Evolutionary conservation across 1,284 basidiomycete species (phyloP), one percentile per base, ranked within the genome.

Genomic region (Meripilus lineatus): DNA sequence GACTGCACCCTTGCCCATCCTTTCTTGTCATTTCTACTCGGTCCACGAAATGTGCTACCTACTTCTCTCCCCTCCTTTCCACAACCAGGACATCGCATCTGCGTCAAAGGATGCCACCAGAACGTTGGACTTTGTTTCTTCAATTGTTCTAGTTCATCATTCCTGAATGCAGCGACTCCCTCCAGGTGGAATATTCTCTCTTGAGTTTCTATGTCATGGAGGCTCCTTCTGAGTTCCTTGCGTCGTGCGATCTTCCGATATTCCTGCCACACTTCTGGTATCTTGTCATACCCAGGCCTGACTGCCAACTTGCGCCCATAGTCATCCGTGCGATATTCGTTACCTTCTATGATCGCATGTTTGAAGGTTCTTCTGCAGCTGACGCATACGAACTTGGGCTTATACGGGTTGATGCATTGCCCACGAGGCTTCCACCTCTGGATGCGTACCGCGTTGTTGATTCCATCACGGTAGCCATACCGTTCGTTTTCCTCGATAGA

Each of bases 341-440:
- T 46, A 3, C 40, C 45, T 10, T 15, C 30, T 22, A 44, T 23
- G 32, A 37, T 8, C 6, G 45, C 13, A 20, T 18, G 37, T 24
- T 50, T 50, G 46, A 44, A 50, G 11, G 30, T 23, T 14, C 42
- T 33, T n/a, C 33, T 20, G 32, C 49, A 50, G 10, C 15, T 25
- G 20, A 45, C 30, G 34, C 49, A 50, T 20, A 41, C 46, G 38
- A 36, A 45, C 39, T 47, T 50, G 15, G 40, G 41, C 7, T 42
- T 28, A 26, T 36, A 44, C 11, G 45, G 38, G n/a, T 36, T 24
- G 10, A 18, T 24, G 41, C 49, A 50, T n/a, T n/a, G n/a, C n/a
- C n/a, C n/a, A n/a, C n/a, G n/a, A 7, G 40, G 36, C 3, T 10
- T 11, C 14, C 28, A 6, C 13, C 28, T 8, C n/a, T 30, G 28